Conservation (phyloP, 208 protist genomes). For the Acanthamoeba triangularis region DNA sequence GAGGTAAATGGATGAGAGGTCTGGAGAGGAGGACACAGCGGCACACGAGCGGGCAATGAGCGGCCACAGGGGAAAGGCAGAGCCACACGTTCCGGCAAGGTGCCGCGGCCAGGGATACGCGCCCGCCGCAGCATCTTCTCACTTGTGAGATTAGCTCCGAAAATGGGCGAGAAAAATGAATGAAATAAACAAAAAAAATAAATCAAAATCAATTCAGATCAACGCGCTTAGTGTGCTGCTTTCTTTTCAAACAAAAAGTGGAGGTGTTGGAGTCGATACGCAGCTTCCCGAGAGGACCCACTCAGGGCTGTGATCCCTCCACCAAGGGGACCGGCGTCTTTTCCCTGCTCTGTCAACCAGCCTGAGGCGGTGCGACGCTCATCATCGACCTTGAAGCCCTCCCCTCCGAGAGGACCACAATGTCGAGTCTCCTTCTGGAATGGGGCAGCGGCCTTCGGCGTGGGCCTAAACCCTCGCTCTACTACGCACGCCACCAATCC, state of each 20-base stretch:
- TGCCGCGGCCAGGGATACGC: too few relatives aligned
- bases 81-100: too few relatives aligned
- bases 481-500: slow-evolving; percentile 1
- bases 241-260: neutral
- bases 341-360: slow-evolving; percentile 20
- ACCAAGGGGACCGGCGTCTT: slow-evolving; percentile 20
- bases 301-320: slow-evolving; percentile 26
- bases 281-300: slow-evolving; percentile 26
- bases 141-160: too few relatives aligned
- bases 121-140: too few relatives aligned
- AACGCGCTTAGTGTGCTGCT: too few relatives aligned
- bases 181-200: too few relatives aligned
- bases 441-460: slow-evolving; percentile 14
- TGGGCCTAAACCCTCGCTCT: neutral
- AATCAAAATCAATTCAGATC: too few relatives aligned
- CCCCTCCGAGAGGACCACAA: neutral
- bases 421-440: slow-evolving; percentile 28
- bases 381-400: slow-evolving; percentile 31
- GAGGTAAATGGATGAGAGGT: too few relatives aligned
- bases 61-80: too few relatives aligned
- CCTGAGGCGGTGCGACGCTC: slow-evolving; percentile 23
- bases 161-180: too few relatives aligned
- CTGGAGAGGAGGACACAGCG: too few relatives aligned
- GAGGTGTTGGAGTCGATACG: slow-evolving; percentile 29
- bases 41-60: too few relatives aligned